Evolutionary conservation across 2,329 filamentous ascomycete species (phyloP), one percentile per base, ranked within the genome.

Genomic region (Nemania sp.): DNA sequence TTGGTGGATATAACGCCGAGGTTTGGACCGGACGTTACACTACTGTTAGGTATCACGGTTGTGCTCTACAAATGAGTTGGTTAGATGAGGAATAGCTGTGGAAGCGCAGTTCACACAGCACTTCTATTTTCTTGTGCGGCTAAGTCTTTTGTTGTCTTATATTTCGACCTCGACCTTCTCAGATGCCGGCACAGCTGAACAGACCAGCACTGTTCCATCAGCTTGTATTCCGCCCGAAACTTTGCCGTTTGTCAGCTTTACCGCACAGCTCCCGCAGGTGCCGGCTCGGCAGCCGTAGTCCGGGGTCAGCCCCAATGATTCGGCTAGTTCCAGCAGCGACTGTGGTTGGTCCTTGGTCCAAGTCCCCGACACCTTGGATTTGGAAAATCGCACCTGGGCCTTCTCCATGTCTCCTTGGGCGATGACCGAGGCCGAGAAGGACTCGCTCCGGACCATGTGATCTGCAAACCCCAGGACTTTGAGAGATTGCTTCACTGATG

Each of bases 251-350:
- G 40, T 55, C 3, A 66, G 44, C 53, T 48, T 58, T 11, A 57
- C 52, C 8, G 59, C 63, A 43, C 64, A 65, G 49, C 59, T 62
- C 12, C 60, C 61, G 30, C 62, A 64, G 4, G 59, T 53, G 8
- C 63, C 63, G 17, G 57, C 52, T 9, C 64, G 55, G 43, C 64
- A 65, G 6, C 61, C 63, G 37, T 59, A 60, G 37, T 66, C 64
- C 1, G 64, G 63, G 14, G 59, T 52, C 33, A 64, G 46, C n/a
- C 64, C 61, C 41, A 59, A 12, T 5, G 57, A 56, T 54, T 66
- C 63, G 24, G 64, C 61, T 12, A 66, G 52, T 39, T 65, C 63
- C 19, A 65, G 43, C 36, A 66, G 51, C 11, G 60, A 62, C 39
- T 54, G 9, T 1, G 62, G 59, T 6, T 57, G 31, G 1, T 59